A percentile compares a stretch with the other conserved stretches of the same genome.
These are phyloP conservation scores for Torulaspora delbrueckii DNA, from an alignment of 805 yeast species.

Conservation along the genomic window DNA sequence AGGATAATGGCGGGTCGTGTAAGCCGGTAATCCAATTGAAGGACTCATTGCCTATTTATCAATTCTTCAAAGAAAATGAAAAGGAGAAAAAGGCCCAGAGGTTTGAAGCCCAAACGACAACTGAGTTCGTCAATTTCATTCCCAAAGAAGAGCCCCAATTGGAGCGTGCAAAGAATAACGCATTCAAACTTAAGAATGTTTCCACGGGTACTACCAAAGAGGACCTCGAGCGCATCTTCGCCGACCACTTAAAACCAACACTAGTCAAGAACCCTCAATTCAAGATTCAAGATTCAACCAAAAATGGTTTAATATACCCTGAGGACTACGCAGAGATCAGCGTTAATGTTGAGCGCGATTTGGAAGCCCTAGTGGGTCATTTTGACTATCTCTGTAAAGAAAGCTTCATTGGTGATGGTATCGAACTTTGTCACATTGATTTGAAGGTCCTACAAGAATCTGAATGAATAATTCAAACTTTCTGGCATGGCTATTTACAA, in stretches of 20 bases:
- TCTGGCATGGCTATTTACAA: constrained; percentile 12
- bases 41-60: constrained; percentile 41
- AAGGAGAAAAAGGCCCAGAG: constrained; percentile 31
- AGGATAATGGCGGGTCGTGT: constrained; percentile 22
- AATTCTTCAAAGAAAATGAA: constrained; percentile 38
- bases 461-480: not conserved
- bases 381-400: constrained; percentile 26
- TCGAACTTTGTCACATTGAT: constrained; percentile 22
- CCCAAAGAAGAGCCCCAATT: constrained; percentile 22
- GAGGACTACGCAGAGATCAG: constrained; percentile 35
- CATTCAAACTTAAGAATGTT: constrained; percentile 49
- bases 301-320: constrained; percentile 28
- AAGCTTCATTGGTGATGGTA: constrained; percentile 24
- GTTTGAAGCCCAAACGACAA: constrained; percentile 26
- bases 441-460: constrained; percentile 7
- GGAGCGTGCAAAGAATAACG: constrained; percentile 41
- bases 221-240: constrained; percentile 39
- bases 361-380: constrained; percentile 39
- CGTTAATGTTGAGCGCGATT: constrained; percentile 40
- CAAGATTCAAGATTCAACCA: constrained; percentile 6
- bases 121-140: constrained; percentile 24
- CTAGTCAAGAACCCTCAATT: constrained; percentile 30
- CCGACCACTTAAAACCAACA: constrained; percentile 26
- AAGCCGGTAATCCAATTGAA: constrained; percentile 24
- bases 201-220: constrained; percentile 49